A percentile compares a stretch with the other conserved stretches of the same genome.
Evolutionary conservation across 2,329 filamentous ascomycete genomes (phyloP).

Genomic region (Aurifilum marmelostoma): DNA sequence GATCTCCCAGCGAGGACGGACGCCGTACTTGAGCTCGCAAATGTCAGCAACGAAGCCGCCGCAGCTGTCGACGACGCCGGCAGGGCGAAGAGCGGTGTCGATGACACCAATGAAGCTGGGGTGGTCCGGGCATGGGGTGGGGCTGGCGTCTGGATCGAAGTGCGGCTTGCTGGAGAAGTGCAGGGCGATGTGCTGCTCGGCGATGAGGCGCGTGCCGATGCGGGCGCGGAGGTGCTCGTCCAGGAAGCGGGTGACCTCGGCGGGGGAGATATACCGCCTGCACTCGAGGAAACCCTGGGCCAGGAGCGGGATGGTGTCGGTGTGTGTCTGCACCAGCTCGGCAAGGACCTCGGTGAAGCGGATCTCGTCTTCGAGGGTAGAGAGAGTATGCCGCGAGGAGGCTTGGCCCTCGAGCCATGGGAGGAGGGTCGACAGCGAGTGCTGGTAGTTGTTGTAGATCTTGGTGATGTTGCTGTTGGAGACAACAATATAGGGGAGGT

Average conservation of each 20-base stretch:
- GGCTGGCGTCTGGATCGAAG: constrained; percentile 56
- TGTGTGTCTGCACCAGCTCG: constrained; percentile 92
- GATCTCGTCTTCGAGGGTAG: constrained; percentile 82
- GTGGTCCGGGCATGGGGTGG: constrained; percentile 54
- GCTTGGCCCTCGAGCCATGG: constrained; percentile 63
- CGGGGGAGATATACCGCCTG: constrained; percentile 80
- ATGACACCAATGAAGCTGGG: constrained; percentile 90
- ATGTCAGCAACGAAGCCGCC: constrained; percentile 93
- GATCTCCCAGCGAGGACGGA: constrained; percentile 78
- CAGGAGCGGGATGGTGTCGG: constrained; percentile 90
- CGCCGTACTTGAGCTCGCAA: constrained; percentile 93
- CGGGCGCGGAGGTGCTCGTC: constrained; percentile 92
- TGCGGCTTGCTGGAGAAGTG: constrained; percentile 75
- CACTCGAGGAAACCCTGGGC: constrained; percentile 93
- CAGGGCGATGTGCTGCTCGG: constrained; percentile 94
- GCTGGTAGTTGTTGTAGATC: constrained; percentile 95
- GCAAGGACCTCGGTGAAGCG: constrained; percentile 90
- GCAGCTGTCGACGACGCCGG: constrained; percentile 79
- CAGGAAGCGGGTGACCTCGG: constrained; percentile 86
- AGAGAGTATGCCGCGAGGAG: constrained; percentile 59
- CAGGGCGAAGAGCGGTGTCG: constrained; percentile 84
- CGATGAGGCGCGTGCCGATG: constrained; percentile 91
- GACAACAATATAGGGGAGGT: constrained; percentile 95
- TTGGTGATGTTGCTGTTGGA: constrained; percentile 94
- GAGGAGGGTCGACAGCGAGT: constrained; percentile 86